Percentiles rank a stretch among this genome's conserved stretches.
Evolutionary conservation across 2,329 filamentous ascomycete genomes (phyloP).

Genomic region (Stachybotrys elegans): DNA sequence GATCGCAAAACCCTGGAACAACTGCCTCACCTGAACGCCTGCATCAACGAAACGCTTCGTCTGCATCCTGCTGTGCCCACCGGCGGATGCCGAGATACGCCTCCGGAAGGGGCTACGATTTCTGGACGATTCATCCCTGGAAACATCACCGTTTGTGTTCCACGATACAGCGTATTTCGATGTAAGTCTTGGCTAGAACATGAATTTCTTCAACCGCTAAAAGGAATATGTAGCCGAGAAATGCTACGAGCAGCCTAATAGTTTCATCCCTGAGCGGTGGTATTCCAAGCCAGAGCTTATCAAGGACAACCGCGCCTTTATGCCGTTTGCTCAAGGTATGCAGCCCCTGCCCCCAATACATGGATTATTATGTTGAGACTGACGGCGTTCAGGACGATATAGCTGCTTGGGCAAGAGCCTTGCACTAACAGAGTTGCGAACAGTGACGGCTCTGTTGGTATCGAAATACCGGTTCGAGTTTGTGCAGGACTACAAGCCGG

Average conservation of each 20-base stretch:
- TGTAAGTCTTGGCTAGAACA: neutral
- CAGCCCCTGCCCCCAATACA: neutral
- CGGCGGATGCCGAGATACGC: slow-evolving; percentile 14
- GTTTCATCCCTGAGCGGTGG: slow-evolving; percentile 19
- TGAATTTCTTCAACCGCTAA: neutral
- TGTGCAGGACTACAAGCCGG: no score
- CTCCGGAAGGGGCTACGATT: slow-evolving; percentile 8
- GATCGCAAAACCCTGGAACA: slow-evolving; percentile 11
- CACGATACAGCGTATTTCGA: slow-evolving; percentile 1
- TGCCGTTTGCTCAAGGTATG: slow-evolving; percentile 6
- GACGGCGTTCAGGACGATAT: slow-evolving; percentile 6
- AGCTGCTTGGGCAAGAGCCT: slow-evolving; percentile 8
- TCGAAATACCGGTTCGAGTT: neutral
- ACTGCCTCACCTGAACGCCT: slow-evolving; percentile 16
- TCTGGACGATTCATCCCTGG: slow-evolving; percentile 8
- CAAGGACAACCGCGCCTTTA: slow-evolving; percentile 12
- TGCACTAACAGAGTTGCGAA: slow-evolving; percentile 2
- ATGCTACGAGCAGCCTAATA: slow-evolving; percentile 8
- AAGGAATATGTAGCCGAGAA: slow-evolving; percentile 4
- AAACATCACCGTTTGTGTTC: slow-evolving; percentile 9
- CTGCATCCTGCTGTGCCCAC: slow-evolving; percentile 15
- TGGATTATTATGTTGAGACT: neutral
- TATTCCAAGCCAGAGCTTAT: slow-evolving; percentile 13
- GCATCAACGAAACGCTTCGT: slow-evolving; percentile 18
- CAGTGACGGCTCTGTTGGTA: neutral